phyloP scores from a whole-genome alignment of 805 yeast species.

The Pichia deserticola region DNA sequence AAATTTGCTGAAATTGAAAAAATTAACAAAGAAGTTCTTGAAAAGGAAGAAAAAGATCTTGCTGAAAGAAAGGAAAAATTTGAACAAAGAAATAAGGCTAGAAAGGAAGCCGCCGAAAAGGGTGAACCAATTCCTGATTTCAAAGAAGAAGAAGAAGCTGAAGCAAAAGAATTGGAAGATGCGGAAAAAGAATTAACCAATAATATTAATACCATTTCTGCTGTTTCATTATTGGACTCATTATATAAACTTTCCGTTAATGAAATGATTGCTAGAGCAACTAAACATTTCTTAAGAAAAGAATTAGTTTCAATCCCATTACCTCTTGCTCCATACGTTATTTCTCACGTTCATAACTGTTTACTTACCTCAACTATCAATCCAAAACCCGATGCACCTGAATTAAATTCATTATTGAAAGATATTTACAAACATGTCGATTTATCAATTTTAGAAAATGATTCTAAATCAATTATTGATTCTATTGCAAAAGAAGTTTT shows the following conservation, averaged over 20 bases:
- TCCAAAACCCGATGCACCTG: constrained; percentile 31
- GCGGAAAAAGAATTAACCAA: constrained; percentile 25
- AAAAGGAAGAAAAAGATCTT: constrained; percentile 20
- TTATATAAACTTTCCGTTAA: constrained; percentile 41
- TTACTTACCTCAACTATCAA: constrained; percentile 50
- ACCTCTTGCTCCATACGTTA: constrained; percentile 48
- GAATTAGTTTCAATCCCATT: constrained; percentile 41
- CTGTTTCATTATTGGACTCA: constrained; percentile 37
- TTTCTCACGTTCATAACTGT: constrained; percentile 66
- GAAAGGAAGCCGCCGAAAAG: constrained; percentile 12
- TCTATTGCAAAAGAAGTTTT: constrained; percentile 47
- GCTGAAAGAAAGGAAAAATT: constrained; percentile 27
- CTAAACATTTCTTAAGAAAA: constrained; percentile 64
- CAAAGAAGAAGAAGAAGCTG: constrained; percentile 22
- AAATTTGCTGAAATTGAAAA: constrained; percentile 28
- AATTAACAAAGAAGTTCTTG: constrained; percentile 21
- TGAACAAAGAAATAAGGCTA: constrained; percentile 22
- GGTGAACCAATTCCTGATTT: constrained; percentile 19
- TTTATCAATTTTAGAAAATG: constrained; percentile 34
- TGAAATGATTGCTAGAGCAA: constrained; percentile 76
- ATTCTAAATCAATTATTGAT: constrained; percentile 37
- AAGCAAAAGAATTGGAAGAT: constrained; percentile 28
- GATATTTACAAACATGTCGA: constrained; percentile 36
- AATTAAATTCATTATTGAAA: constrained; percentile 34
- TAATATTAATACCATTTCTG: constrained; percentile 38